These are phyloP conservation scores for Drechslerella dactyloides DNA, from an alignment of 2,329 filamentous ascomycete genomes.

Conservation along the genomic window DNA sequence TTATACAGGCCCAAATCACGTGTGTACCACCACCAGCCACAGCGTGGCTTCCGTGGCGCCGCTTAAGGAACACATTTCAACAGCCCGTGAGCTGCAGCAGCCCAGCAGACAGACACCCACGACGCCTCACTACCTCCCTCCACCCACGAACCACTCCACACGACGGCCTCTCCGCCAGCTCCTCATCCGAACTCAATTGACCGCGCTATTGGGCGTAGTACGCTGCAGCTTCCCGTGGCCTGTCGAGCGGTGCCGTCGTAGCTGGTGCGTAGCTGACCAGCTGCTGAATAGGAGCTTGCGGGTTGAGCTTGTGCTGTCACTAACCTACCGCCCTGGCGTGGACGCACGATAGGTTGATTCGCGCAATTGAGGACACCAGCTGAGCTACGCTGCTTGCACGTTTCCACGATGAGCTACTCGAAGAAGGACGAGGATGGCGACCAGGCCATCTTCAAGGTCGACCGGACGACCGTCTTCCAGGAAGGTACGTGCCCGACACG, in stretches of 20 bases:
- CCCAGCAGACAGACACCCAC: slow-evolving; percentile 9
- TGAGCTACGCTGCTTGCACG: slow-evolving; percentile 24
- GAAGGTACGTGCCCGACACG: slow-evolving; percentile 73
- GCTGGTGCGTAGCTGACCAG: slow-evolving; percentile 39
- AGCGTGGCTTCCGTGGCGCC: slow-evolving; percentile 26
- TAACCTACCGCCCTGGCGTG: slow-evolving; percentile 9
- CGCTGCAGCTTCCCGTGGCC: slow-evolving; percentile 16
- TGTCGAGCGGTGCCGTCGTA: slow-evolving; percentile 17
- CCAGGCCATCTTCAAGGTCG: slow-evolving; percentile 90
- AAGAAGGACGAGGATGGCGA: slow-evolving; percentile 99
- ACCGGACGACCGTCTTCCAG: slow-evolving; percentile 97
- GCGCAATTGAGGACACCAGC: slow-evolving; percentile 31
- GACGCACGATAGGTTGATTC: slow-evolving; percentile 17
- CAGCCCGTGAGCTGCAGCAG: slow-evolving; percentile 31
- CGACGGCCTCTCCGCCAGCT: slow-evolving; percentile 2
- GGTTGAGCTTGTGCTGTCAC: slow-evolving; percentile 43
- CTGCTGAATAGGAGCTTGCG: slow-evolving; percentile 16
- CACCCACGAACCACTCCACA: too few relatives aligned
- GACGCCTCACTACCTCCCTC: too few relatives aligned
- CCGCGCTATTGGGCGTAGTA: slow-evolving; percentile 4
- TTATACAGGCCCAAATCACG: slow-evolving; percentile 15
- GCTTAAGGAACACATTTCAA: slow-evolving; percentile 51
- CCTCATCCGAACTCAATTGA: slow-evolving; percentile 34
- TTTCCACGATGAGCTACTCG: slow-evolving; percentile 79
- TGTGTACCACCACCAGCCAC: slow-evolving; percentile 21